phyloP scores from a whole-genome alignment of 176 grass and related monocot species.

The Thinopyrum elongatum region DNA sequence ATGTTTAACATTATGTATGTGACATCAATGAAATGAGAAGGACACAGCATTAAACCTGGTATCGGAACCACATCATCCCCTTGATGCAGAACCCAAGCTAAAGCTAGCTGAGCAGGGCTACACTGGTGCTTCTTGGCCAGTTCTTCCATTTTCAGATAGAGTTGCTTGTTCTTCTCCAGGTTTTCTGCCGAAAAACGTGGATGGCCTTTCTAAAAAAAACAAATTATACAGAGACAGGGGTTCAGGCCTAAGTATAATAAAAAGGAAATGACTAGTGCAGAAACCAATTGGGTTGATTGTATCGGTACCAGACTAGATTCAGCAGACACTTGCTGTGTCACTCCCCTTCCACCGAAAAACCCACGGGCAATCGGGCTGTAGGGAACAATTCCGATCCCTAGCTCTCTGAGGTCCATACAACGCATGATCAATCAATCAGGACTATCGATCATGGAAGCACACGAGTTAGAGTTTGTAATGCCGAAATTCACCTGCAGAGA shows the following conservation, averaged over 20 bases:
- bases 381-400: constrained; percentile 87
- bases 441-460: background rate
- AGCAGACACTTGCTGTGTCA: constrained; percentile 46
- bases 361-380: constrained; percentile 85
- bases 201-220: constrained; percentile 40
- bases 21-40: background rate
- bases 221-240: background rate
- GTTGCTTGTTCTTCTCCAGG: constrained; percentile 74
- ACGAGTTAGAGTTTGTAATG: background rate
- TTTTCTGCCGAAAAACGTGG: constrained; percentile 62
- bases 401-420: constrained; percentile 40
- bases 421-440: background rate
- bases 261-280: background rate
- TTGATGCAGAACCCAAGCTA: constrained; percentile 82
- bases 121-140: constrained; percentile 71
- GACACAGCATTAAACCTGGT: constrained; percentile 52
- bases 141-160: constrained; percentile 50
- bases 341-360: constrained; percentile 71
- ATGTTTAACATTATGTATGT: background rate
- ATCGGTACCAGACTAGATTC: constrained; percentile 54
- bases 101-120: constrained; percentile 62
- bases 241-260: background rate
- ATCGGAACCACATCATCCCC: constrained; percentile 79
- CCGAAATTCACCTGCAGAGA: constrained; percentile 59
- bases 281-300: background rate